Conservation (phyloP, 805 yeast species). For the Metschnikowia cubensis region DNA sequence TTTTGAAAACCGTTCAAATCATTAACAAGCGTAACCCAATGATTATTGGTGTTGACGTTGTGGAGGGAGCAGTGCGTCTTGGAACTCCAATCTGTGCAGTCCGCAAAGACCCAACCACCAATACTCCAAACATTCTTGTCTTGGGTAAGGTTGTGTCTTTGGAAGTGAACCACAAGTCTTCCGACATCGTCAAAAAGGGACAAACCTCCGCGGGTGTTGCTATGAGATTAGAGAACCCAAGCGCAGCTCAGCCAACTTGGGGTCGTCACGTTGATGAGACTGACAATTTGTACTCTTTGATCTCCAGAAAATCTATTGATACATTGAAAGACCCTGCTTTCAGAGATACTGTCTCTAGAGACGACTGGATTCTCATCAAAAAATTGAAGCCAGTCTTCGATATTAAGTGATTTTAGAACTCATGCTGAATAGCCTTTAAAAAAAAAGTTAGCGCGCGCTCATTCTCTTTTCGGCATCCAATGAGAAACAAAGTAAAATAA, state of each 20-base stretch:
- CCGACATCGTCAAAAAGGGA: constrained; percentile 80
- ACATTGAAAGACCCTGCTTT: constrained; percentile 98
- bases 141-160: constrained; percentile 89
- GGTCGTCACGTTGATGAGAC: constrained; percentile 97
- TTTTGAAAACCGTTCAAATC: constrained; percentile 88
- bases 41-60: constrained; percentile 98
- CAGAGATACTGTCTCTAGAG: constrained; percentile 89
- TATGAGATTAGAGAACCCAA: constrained; percentile 91
- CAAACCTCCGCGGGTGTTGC: constrained; percentile 98
- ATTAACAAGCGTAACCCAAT: constrained; percentile 98
- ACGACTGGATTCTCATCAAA: constrained; percentile 91
- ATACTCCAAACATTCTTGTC: constrained; percentile 62
- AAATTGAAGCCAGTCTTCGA: constrained; percentile 85
- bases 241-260: constrained; percentile 94
- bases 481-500: constrained; percentile 12
- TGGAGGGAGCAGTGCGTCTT: constrained; percentile 80
- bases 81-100: constrained; percentile 98
- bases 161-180: constrained; percentile 91
- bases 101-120: constrained; percentile 80
- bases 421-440: constrained; percentile 2
- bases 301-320: constrained; percentile 87
- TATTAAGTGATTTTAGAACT: constrained; percentile 48
- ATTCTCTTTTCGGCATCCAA: constrained; percentile 14
- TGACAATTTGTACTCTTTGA: constrained; percentile 85
- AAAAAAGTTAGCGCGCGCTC: constrained; percentile 1